Evolutionary conservation across 1,284 basidiomycete genomes (phyloP), one percentile per base, ranked within the genome.

Genomic region (Marasmius tenuissimus): DNA sequence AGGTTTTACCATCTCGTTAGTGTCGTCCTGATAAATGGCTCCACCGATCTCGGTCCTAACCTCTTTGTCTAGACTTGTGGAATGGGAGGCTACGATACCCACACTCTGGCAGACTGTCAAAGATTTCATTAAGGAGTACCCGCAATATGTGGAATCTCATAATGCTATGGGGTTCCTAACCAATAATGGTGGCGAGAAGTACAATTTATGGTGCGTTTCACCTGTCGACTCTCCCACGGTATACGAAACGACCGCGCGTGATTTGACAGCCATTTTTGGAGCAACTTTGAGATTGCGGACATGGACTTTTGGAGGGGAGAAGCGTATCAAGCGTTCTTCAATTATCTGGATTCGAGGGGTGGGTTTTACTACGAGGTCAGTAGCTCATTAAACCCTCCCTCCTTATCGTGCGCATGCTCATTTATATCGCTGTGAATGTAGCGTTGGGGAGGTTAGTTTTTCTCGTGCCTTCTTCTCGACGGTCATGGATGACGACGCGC

Each of bases 221-320:
- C 10, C 10, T 49, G 3, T 20, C 27, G 4, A 3, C 27, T 20
- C 10, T 18, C 11, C 27, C 27, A 27, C 27, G 27, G 27, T 27
- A 27, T 27, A 2, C 27, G 27, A 27, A 27, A 27, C 27, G 27
- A 27, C 27, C 27, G 27, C 27, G 27, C 27, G 27, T 27, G 27
- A 27, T 27, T 20, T 35, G 47, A 39, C 49, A 38, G 49, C 18
- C 18, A 47, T 61, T 47, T 86, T 73, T 93, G 91, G 89, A 89
- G 85, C 69, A 93, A 93, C 73, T 93, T 94, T 67, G 94, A 96
- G 73, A 94, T 96, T 58, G 93, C 88, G 9, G 83, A 89, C 70
- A 83, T 90, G 81, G 84, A 89, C 65, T 94, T 96, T 71, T 94
- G 91, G 88, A 80, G 94, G 59, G 77, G 83, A 6, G 83, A 92